Base-by-base conservation (phyloP, 805 yeast genomes). In the Ogataea ganodermae region DNA sequence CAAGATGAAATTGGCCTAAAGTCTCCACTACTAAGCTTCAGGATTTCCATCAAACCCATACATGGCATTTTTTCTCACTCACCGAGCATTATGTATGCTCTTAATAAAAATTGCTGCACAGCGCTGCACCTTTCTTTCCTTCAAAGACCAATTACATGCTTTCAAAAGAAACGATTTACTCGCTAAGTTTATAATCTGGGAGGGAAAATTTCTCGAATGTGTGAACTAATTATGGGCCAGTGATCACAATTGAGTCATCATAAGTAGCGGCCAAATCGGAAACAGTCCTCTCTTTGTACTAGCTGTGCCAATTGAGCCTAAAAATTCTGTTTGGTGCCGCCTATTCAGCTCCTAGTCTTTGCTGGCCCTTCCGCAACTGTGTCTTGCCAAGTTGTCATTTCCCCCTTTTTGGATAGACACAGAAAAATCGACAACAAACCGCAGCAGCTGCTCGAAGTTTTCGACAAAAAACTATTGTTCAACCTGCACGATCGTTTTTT, bases 41-140 rank as follows among this genome's bases (percentile, higher is more conserved):
- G 23, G 6, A 33, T 9, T 16, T 33, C 33, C 36, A 33, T 33
- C 23, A 33, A 26, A 35, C 16, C 17, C 24, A 8, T 26, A 10
- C 20, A 26, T 38, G 32, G 42, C 31, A 16, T 38, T 38, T 38
- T 13, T 23, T 14, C 30, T 21, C 22, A 38, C 26, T 38, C 33
- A 38, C 38, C 30, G 42, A 17, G 32, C 31, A 38, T 38, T 14
- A 24, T 38, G 32, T 24, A 38, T 24, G 31, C 32, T 38, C 42
- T 26, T 24, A 38, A 38, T 38, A 18, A 38, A 38, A 38, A 4
- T 17, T 17, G 23, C 42, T 38, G 42, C 42, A 38, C 10, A 24
- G 10, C 32, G 23, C 30, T 26, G 42, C 42, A 38, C 42, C 31
- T 38, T 38, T 26, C 33, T 38, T 38, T 38, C 42, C 32, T 12